These are phyloP conservation scores for Massospora cicadina DNA, from an alignment of 371 early-diverging fungal genomes.

Conservation along the genomic window DNA sequence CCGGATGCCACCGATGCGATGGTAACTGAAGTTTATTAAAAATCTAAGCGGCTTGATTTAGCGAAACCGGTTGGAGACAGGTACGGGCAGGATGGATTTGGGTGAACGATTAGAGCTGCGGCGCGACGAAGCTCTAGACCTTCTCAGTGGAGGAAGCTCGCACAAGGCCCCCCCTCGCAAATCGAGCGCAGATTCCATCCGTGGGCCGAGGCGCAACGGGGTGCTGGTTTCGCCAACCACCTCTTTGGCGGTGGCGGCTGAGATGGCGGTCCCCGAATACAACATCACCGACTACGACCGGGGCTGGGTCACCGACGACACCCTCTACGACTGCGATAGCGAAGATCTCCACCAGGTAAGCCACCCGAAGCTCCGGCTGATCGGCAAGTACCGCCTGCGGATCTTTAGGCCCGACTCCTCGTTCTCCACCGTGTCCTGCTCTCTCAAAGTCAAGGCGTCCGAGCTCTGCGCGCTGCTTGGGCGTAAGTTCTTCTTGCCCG, in stretches of 20 bases:
- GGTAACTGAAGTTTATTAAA: background rate
- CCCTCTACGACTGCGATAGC: background rate
- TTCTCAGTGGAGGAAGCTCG: background rate
- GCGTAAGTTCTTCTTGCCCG: slow-evolving; percentile 57
- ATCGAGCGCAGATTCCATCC: slow-evolving; percentile 8
- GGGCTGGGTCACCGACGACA: background rate
- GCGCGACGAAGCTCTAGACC: background rate
- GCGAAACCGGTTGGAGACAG: background rate
- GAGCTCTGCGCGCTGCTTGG: slow-evolving; percentile 49
- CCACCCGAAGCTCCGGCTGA: background rate
- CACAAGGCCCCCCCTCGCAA: background rate
- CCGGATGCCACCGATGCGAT: background rate
- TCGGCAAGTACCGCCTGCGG: slow-evolving; percentile 28
- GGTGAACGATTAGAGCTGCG: background rate
- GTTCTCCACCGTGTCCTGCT: slow-evolving; percentile 50
- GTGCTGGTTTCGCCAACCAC: slow-evolving; percentile 9
- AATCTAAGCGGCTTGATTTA: background rate
- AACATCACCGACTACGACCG: background rate
- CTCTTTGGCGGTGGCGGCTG: background rate
- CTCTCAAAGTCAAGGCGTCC: slow-evolving; percentile 39
- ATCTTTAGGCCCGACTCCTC: slow-evolving; percentile 51
- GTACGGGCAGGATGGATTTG: background rate
- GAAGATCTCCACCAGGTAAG: background rate
- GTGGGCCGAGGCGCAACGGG: slow-evolving; percentile 1
- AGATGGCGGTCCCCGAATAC: slow-evolving; percentile 1